Evolutionary conservation across 2,329 filamentous ascomycete species (phyloP).

Genomic region (Pyrenophora tritici-repentis): DNA sequence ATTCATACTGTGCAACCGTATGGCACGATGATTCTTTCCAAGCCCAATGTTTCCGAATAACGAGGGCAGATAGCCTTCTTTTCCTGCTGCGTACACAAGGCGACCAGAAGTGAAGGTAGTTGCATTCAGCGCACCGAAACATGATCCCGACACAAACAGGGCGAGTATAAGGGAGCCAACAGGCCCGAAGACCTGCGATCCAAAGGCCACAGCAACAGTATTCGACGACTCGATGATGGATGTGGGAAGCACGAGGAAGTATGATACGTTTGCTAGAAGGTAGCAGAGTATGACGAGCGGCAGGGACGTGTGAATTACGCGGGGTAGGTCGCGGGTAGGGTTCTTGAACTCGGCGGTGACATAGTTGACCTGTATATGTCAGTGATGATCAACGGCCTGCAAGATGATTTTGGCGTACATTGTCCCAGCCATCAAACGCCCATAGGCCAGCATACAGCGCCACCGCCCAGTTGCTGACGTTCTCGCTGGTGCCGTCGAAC

Average conservation of each 20-base stretch:
- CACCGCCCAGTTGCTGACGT: conserved; percentile 86
- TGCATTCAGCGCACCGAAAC: conserved; percentile 93
- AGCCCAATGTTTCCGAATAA: conserved; percentile 84
- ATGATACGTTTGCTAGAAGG: conserved; percentile 86
- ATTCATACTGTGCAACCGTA: conserved; percentile 40
- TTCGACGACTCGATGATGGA: conserved; percentile 83
- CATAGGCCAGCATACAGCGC: conserved; percentile 94
- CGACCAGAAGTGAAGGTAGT: conserved; percentile 92
- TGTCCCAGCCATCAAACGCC: conserved; percentile 99
- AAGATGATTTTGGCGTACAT: conserved; percentile 62
- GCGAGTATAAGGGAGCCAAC: conserved; percentile 82
- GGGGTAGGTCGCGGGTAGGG: conserved; percentile 83
- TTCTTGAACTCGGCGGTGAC: conserved; percentile 97
- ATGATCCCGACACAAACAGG: conserved; percentile 86
- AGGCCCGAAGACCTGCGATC: conserved; percentile 84
- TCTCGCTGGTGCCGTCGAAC: conserved; percentile 83
- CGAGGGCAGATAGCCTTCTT: conserved; percentile 88
- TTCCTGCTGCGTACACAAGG: conserved; percentile 89
- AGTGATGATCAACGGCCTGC: conserved; percentile 11
- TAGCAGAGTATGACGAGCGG: conserved; percentile 91
- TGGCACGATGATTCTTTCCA: conserved; percentile 50
- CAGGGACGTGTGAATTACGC: conserved; percentile 96
- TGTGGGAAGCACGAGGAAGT: conserved; percentile 89
- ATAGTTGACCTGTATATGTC: conserved; percentile 77
- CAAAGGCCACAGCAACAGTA: conserved; percentile 95